Conservation (phyloP, 2,329 filamentous ascomycete species). For the Fusarium poae region DNA sequence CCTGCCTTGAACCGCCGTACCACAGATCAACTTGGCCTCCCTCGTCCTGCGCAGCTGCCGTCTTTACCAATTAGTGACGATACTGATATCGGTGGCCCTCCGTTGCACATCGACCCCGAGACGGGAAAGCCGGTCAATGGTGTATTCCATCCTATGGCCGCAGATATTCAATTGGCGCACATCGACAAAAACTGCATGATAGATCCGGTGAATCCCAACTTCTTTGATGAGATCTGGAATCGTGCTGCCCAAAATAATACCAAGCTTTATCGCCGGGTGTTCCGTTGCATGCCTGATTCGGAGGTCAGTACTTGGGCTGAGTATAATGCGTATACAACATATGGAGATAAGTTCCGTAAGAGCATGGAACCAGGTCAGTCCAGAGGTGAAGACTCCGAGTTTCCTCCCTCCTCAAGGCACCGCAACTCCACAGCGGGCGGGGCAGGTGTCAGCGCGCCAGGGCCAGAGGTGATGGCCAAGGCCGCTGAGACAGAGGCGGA, state of each 20-base stretch:
- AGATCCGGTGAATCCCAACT: constrained; percentile 84
- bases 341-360: constrained; percentile 81
- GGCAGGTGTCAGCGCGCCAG: constrained; percentile 60
- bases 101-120: constrained; percentile 66
- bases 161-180: constrained; percentile 78
- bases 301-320: constrained; percentile 94
- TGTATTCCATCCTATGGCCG: constrained; percentile 65
- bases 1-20: constrained; percentile 70
- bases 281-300: constrained; percentile 96
- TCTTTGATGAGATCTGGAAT: constrained; percentile 91
- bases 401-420: constrained; percentile 55
- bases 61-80: constrained; percentile 79
- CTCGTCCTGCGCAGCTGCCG: constrained; percentile 76
- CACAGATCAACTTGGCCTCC: constrained; percentile 76
- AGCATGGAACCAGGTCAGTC: constrained; percentile 68
- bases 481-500: constrained; percentile 51
- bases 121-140: constrained; percentile 62
- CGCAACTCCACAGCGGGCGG: constrained; percentile 53
- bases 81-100: constrained; percentile 83
- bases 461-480: constrained; percentile 56
- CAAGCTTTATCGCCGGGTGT: constrained; percentile 91
- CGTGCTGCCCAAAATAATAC: constrained; percentile 93
- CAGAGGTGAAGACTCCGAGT: constrained; percentile 64
- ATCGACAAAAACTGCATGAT: constrained; percentile 94
- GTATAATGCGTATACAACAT: constrained; percentile 86